These are phyloP conservation scores for Termitomyces sp. DNA, from an alignment of 768 basidiomycete species.

Conservation along the genomic window DNA sequence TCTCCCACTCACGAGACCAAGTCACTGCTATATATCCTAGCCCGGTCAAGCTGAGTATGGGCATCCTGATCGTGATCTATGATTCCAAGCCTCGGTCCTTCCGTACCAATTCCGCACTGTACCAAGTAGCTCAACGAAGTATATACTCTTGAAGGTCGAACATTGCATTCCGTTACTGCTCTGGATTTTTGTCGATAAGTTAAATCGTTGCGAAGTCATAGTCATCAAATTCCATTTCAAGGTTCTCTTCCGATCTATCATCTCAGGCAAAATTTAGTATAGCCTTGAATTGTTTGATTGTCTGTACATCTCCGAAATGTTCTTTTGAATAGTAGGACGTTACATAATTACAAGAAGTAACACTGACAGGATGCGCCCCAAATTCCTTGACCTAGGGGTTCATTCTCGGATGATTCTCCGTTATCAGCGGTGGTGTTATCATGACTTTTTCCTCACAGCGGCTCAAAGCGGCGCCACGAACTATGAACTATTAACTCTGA, in stretches of 20 bases:
- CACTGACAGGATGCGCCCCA: slow-evolving; percentile 5
- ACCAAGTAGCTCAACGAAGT: too few relatives aligned
- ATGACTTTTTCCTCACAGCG: background rate
- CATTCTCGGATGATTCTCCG: slow-evolving; percentile 14
- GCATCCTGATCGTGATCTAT: background rate
- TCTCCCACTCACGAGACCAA: background rate
- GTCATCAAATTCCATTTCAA: too few relatives aligned
- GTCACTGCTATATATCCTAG: background rate
- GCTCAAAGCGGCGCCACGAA: slow-evolving; percentile 6
- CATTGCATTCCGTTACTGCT: too few relatives aligned
- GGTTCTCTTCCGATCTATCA: too few relatives aligned
- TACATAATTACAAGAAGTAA: slow-evolving; percentile 3
- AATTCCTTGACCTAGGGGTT: background rate
- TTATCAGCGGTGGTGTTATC: slow-evolving; percentile 11
- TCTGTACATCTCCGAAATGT: too few relatives aligned
- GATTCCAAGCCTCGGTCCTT: background rate
- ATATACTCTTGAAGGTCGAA: too few relatives aligned
- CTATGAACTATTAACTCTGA: background rate
- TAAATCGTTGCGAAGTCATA: too few relatives aligned
- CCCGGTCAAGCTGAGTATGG: background rate
- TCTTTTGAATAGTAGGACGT: background rate
- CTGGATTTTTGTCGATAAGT: too few relatives aligned
- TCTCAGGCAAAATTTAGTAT: too few relatives aligned
- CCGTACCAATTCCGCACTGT: too few relatives aligned
- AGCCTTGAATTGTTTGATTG: too few relatives aligned